Base-by-base conservation (phyloP, 2,329 filamentous ascomycete species). In the Colletotrichum truncatum region DNA sequence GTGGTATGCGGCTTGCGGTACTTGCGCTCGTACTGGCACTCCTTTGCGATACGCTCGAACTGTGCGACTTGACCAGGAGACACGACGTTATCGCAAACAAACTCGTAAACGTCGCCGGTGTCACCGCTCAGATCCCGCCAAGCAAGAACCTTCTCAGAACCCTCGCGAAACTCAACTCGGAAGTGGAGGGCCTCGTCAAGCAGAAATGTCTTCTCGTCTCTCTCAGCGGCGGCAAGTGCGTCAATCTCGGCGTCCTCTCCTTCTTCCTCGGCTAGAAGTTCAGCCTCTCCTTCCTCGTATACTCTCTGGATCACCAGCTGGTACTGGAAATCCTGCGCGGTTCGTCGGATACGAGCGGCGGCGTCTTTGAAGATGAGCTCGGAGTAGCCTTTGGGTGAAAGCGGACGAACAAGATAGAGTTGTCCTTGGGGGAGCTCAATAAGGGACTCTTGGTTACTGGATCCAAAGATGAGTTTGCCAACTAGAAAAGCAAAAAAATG, bases 311-410 rank as follows among this genome's bases (percentile, higher is more conserved):
- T 88, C 39, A 98, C 95, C 11, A 99, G 92, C 78, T 99, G 96
- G 77, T 98, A 99, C 74, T 99, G 94, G 74, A 93, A 98, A 57
- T 98, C 94, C 77, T 97, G 94, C 18, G 93, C 94, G 14, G 96
- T 98, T 69, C 93, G 90, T 69, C 97, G 91, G 74, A 99, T 97
- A 68, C 91, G 93, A 56, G 95, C 93, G 48, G 93, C 92, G 38
- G 94, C 92, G 89, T 99, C 96, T 79, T 96, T 97, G 86, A 98
- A 99, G 80, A 99, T 97, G 76, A 98, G 93, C 80, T 99, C 96
- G 2, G 95, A 98, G 78, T 98, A 98, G 70, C 96, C 96, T 79
- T 99, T 99, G 62, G 95, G 94, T 7, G 95, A 98, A 52, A 93
- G 88, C 10, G 96, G 96, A 73, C 96, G 93, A 72, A 99, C 96